Percentiles rank a stretch among this genome's conserved stretches.
phyloP scores from a whole-genome alignment of 441 rosid species.

The Raphanus hybrid region DNA sequence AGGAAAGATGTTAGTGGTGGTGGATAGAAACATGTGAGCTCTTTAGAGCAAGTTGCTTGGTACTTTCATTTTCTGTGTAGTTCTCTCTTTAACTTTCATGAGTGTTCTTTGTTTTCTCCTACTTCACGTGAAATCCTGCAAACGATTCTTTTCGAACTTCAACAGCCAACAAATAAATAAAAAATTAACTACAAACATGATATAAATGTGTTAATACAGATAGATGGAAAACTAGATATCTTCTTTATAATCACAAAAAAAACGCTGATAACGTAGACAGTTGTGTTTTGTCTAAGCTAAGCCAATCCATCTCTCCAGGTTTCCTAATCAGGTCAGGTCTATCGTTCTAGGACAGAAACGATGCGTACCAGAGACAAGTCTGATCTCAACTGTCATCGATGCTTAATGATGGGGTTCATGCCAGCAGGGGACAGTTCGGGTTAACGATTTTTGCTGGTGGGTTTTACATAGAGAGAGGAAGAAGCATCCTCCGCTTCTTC shows the following conservation, averaged over 20 bases:
- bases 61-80: too few relatives aligned
- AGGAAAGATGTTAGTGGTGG: neutral
- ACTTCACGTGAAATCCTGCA: too few relatives aligned
- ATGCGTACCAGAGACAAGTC: conserved; percentile 8
- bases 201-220: too few relatives aligned
- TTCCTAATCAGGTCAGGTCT: neutral
- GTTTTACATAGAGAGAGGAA: conserved; percentile 87
- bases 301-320: neutral
- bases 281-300: conserved; percentile 12
- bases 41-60: too few relatives aligned
- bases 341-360: conserved; percentile 12
- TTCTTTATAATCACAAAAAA: too few relatives aligned
- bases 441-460: conserved; percentile 5
- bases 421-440: conserved; percentile 35
- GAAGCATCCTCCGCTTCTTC: conserved; percentile 96
- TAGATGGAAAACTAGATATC: too few relatives aligned
- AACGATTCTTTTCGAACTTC: too few relatives aligned
- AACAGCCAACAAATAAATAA: too few relatives aligned
- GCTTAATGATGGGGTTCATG: neutral
- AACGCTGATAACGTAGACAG: neutral
- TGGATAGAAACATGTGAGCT: conserved; percentile 3
- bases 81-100: too few relatives aligned
- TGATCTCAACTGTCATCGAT: conserved; percentile 14
- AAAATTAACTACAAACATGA: too few relatives aligned
- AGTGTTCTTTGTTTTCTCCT: too few relatives aligned